phyloP scores from a whole-genome alignment of 148 eudicot species.

The Nyssa sinensis region DNA sequence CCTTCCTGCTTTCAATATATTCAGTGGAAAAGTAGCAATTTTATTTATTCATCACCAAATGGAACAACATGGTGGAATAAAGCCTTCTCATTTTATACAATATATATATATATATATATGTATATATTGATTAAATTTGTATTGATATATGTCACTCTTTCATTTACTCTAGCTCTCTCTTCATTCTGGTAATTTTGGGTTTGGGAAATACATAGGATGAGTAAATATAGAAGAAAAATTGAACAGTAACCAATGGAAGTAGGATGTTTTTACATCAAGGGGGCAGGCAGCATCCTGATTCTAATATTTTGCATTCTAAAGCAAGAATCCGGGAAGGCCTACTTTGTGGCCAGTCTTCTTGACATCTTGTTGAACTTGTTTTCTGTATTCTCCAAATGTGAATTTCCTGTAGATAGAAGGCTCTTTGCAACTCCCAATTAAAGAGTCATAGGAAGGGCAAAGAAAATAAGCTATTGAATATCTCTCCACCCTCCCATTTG shows the following conservation, averaged over 20 bases:
- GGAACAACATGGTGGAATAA: not conserved
- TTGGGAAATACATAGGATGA: no score
- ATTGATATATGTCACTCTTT: not conserved
- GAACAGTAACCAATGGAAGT: no score
- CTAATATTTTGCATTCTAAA: not conserved
- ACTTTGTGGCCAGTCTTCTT: conserved; percentile 37
- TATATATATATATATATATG: no score
- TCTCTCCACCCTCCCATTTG: conserved; percentile 31
- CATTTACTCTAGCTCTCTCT: not conserved
- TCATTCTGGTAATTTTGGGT: not conserved
- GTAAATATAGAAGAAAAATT: no score
- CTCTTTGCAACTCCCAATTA: conserved; percentile 29
- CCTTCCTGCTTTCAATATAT: not conserved
- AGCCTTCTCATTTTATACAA: not conserved
- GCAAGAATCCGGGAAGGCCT: conserved; percentile 37
- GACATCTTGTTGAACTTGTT: conserved; percentile 37
- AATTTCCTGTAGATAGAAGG: conserved; percentile 33
- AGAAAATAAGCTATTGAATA: conserved; percentile 46
- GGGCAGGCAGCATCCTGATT: no score
- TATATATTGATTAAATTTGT: not conserved
- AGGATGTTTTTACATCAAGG: no score
- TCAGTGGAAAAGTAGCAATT: not conserved
- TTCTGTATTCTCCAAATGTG: conserved; percentile 39
- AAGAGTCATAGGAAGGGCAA: conserved; percentile 46
- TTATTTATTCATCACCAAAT: not conserved